Base-by-base conservation (phyloP, 345 rosid genomes). In the Pugionium dolabratum region DNA sequence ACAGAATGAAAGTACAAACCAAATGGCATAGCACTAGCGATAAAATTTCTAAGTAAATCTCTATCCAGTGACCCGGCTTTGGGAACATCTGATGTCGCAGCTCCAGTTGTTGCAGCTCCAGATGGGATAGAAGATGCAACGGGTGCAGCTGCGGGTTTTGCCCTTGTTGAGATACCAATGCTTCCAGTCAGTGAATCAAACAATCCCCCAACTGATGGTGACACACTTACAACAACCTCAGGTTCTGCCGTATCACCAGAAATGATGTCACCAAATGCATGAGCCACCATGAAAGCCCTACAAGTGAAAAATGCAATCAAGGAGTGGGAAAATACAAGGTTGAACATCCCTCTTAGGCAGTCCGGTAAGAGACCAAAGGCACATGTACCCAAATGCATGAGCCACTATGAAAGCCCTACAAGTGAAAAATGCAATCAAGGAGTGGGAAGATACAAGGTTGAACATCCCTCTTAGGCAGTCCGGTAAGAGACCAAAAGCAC, bases 151-250 rank as follows among this genome's bases (percentile, higher is more conserved):
- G 81, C 80, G 33, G 97, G 94, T 69, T 88, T 93, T 32, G 89
- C 78, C 76, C 97, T 90, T 29, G 98, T 80, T 5, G 98, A 83
- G 67, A 91, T 86, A 66, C 98, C 98, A 56, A 89, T 87, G 75
- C 94, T 89, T 47, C 98, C 97, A 50, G 97, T 93, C 39, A 93
- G 77, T n/a, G 98, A 90, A 79, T 93, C 98, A 71, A 93, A 82
- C 82, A 93, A 67, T 9, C 97, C 97, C 28, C 95, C 98, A 45
- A 90, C 97, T 2, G 92, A 86, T 27, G 96, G 91, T 47, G 95
- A 76, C 7, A 78, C 75, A 74, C 66, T 84, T 33, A 79, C 90
- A 69, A 90, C 79, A 75, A 90, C 92, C 75, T 93, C 98, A 63
- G 96, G 96, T 67, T 93, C 98, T 2, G 76, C 77, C 7, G 75